A percentile compares a stretch with the other conserved stretches of the same genome.
These are phyloP conservation scores for Quillaja saponaria DNA, from an alignment of 306 rosid species.

Conservation along the genomic window DNA sequence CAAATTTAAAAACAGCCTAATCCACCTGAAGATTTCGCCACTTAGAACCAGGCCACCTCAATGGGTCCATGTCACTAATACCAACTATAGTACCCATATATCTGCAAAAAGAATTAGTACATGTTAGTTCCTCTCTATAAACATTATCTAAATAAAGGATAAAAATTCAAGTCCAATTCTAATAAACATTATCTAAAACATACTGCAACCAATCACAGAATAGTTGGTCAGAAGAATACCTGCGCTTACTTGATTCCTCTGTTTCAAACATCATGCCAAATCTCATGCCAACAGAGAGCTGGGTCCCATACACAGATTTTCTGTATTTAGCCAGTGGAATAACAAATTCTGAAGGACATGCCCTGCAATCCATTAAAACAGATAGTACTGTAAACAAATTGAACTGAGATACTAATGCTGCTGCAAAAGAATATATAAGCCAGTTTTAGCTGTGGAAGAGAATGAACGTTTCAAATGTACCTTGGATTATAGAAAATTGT, in stretches of 20 bases:
- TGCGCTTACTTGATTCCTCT: slow-evolving; percentile 94
- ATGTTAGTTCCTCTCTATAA: slow-evolving; percentile 14
- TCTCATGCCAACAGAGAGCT: slow-evolving; percentile 92
- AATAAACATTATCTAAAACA: neutral
- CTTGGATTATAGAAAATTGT: slow-evolving; percentile 97
- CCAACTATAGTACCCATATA: slow-evolving; percentile 93
- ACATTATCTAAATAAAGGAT: neutral
- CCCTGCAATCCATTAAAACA: slow-evolving; percentile 51
- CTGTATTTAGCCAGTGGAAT: slow-evolving; percentile 76
- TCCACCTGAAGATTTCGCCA: slow-evolving; percentile 97
- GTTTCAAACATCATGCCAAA: slow-evolving; percentile 99
- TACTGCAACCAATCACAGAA: neutral
- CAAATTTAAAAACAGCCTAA: neutral
- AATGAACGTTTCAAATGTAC: slow-evolving; percentile 29
- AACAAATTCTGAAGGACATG: slow-evolving; percentile 95
- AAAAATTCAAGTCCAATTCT: neutral
- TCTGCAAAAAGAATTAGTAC: slow-evolving; percentile 43
- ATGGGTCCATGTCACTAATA: slow-evolving; percentile 79
- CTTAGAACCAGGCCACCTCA: slow-evolving; percentile 96
- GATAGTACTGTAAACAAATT: neutral
- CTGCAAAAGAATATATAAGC: neutral
- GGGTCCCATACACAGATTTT: slow-evolving; percentile 80
- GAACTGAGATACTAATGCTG: neutral
- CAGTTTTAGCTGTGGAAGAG: neutral
- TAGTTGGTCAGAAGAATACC: slow-evolving; percentile 50